phyloP scores from a whole-genome alignment of 2,329 filamentous ascomycete species.

The Tolypocladium pustulatum region DNA sequence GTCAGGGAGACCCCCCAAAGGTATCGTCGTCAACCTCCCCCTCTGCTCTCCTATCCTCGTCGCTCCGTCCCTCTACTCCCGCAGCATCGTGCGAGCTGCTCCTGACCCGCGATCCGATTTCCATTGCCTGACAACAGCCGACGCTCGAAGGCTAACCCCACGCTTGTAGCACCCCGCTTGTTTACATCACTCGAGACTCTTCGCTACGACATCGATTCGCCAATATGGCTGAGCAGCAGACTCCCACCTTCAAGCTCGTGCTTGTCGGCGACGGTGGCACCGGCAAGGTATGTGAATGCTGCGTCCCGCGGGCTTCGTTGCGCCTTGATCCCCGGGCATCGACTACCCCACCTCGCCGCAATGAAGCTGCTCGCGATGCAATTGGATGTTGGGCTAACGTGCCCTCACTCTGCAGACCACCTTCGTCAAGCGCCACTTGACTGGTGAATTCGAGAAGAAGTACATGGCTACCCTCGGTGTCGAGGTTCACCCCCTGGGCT shows the following conservation, averaged over 20 bases:
- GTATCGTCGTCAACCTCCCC: constrained; percentile 6
- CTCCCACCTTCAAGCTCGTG: constrained; percentile 97
- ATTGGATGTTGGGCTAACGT: background rate
- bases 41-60: constrained; percentile 10
- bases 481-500: constrained; percentile 96
- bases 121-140: constrained; percentile 7
- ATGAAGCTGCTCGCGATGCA: background rate
- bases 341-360: constrained; percentile 11
- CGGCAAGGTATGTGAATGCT: constrained; percentile 66
- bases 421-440: constrained; percentile 99
- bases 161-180: constrained; percentile 31
- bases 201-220: constrained; percentile 13
- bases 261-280: constrained; percentile 99
- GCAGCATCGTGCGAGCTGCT: constrained; percentile 5
- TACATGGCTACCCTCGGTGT: constrained; percentile 99
- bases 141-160: constrained; percentile 20
- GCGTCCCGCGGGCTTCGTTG: constrained; percentile 8
- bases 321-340: constrained; percentile 11
- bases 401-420: constrained; percentile 59
- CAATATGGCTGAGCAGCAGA: constrained; percentile 52
- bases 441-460: constrained; percentile 99
- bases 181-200: constrained; percentile 29
- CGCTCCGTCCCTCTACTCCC: constrained; percentile 12
- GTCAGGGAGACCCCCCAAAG: constrained; percentile 12
- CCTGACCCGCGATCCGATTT: constrained; percentile 3